phyloP scores from a whole-genome alignment of 2,329 filamentous ascomycete genomes.

The Cladosporium sp. region DNA sequence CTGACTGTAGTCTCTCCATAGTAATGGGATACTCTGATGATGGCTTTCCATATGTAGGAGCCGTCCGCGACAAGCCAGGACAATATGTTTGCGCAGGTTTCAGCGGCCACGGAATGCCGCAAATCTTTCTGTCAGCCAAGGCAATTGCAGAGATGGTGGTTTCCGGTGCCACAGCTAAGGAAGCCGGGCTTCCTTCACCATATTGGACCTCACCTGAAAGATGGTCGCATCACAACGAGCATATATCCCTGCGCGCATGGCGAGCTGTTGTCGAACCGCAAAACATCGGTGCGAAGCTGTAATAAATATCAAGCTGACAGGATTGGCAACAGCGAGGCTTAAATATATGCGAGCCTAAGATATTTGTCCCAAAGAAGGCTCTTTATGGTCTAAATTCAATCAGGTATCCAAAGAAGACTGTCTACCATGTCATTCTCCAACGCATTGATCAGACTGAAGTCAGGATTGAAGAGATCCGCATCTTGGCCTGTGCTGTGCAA shows the following conservation, averaged over 20 bases:
- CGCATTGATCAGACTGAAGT: too few relatives aligned
- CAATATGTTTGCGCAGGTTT: constrained; percentile 49
- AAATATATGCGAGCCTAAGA: too few relatives aligned
- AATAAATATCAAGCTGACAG: not conserved
- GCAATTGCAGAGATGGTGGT: constrained; percentile 41
- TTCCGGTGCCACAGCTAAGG: not conserved
- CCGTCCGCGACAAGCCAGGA: constrained; percentile 37
- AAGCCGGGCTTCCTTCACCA: constrained; percentile 9
- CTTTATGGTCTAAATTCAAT: too few relatives aligned
- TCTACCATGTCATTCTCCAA: too few relatives aligned
- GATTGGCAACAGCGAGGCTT: too few relatives aligned
- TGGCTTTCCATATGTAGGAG: constrained; percentile 40
- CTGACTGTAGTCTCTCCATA: not conserved
- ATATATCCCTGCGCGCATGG: not conserved
- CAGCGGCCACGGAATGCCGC: constrained; percentile 50
- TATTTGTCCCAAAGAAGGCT: too few relatives aligned
- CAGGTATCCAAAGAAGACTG: too few relatives aligned
- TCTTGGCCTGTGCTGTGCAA: too few relatives aligned
- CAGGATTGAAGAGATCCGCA: too few relatives aligned
- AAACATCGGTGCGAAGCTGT: not conserved
- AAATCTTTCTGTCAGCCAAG: constrained; percentile 40
- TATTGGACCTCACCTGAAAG: not conserved
- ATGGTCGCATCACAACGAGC: not conserved
- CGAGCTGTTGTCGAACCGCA: not conserved
- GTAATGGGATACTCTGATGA: constrained; percentile 24